Evolutionary conservation across 2,329 filamentous ascomycete species (phyloP).

Genomic region (Pestalotiopsis fici): DNA sequence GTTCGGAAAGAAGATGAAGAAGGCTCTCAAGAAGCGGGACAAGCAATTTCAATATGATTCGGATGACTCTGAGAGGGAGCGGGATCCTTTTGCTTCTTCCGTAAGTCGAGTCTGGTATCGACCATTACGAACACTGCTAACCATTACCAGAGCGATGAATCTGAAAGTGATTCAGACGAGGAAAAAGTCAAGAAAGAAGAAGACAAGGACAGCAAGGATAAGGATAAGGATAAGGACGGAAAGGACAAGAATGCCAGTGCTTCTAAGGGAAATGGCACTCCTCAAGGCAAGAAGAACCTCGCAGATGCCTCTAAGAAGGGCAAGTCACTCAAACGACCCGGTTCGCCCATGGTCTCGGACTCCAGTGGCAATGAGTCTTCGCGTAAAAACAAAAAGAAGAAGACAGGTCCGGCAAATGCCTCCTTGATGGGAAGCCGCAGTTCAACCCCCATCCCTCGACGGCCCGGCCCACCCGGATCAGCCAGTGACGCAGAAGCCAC

Average conservation of each 20-base stretch:
- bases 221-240: too few species aligned
- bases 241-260: slow-evolving; percentile 47
- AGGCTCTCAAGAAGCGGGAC: slow-evolving; percentile 81
- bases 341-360: slow-evolving; percentile 85
- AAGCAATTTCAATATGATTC: slow-evolving; percentile 85
- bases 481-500: slow-evolving; percentile 75
- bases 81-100: slow-evolving; percentile 57
- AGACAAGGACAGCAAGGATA: slow-evolving; percentile 31
- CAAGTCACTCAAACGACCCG: slow-evolving; percentile 76
- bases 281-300: slow-evolving; percentile 48
- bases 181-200: slow-evolving; percentile 44
- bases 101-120: slow-evolving; percentile 34
- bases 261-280: slow-evolving; percentile 68
- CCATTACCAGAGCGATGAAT: slow-evolving; percentile 34
- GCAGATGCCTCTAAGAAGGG: slow-evolving; percentile 52
- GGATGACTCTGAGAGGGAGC: slow-evolving; percentile 49
- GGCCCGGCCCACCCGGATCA: slow-evolving; percentile 53
- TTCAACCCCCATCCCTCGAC: slow-evolving; percentile 53
- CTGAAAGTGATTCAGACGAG: slow-evolving; percentile 42
- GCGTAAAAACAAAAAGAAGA: slow-evolving; percentile 77
- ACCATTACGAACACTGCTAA: slow-evolving; percentile 18
- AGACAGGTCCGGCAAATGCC: slow-evolving; percentile 45
- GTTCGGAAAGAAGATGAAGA: slow-evolving; percentile 76
- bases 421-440: slow-evolving; percentile 54
- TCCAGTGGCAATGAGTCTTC: slow-evolving; percentile 89